phyloP scores from a whole-genome alignment of 2,329 filamentous ascomycete species.

The Penicillium sumatraense region DNA sequence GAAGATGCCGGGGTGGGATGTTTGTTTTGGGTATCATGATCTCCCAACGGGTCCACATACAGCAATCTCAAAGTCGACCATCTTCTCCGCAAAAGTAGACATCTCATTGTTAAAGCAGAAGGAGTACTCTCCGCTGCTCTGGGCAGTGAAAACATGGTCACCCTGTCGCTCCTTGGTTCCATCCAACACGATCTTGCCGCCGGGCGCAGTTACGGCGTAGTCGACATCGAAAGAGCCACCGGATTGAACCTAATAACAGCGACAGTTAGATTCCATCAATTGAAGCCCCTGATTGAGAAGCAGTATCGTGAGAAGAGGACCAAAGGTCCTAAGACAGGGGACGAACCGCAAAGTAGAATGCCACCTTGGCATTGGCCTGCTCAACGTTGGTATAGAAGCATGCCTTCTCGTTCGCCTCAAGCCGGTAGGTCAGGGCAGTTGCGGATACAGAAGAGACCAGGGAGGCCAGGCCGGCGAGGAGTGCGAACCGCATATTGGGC shows the following conservation, averaged over 20 bases:
- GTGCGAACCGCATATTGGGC: constrained; percentile 65
- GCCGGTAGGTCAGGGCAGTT: constrained; percentile 92
- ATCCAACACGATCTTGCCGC: constrained; percentile 78
- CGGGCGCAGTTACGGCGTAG: constrained; percentile 83
- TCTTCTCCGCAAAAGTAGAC: constrained; percentile 96
- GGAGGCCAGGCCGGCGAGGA: constrained; percentile 72
- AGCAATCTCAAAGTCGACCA: constrained; percentile 96
- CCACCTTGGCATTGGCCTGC: constrained; percentile 81
- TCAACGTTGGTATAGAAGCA: constrained; percentile 90
- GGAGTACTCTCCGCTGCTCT: constrained; percentile 82
- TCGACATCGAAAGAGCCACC: constrained; percentile 98
- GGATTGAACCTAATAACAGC: constrained; percentile 77
- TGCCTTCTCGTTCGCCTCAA: constrained; percentile 87
- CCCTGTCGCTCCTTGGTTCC: constrained; percentile 92
- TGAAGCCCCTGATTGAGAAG: not conserved
- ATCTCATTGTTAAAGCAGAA: constrained; percentile 99
- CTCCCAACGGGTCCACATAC: constrained; percentile 57
- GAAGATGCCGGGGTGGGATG: not conserved
- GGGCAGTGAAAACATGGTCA: constrained; percentile 96
- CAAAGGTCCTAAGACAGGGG: not conserved
- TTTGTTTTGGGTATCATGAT: not conserved
- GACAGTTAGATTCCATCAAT: constrained; percentile 9
- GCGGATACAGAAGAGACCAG: constrained; percentile 74
- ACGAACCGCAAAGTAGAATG: constrained; percentile 97
- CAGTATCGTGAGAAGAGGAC: not conserved